Evolutionary conservation across 495 filamentous ascomycete genomes (phyloP).

Genomic region (Durotheca rogersii): DNA sequence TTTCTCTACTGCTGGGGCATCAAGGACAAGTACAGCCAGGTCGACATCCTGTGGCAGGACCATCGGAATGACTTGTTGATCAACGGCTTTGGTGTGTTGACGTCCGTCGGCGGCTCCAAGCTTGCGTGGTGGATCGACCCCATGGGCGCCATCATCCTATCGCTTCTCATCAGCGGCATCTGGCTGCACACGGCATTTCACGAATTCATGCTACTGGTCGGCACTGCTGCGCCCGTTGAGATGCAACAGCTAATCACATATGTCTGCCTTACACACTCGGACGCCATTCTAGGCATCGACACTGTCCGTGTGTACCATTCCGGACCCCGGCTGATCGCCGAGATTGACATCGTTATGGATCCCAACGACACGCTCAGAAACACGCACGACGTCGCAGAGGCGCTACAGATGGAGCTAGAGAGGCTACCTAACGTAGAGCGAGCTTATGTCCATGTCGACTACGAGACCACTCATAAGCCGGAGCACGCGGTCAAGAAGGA

Average conservation of each 20-base stretch:
- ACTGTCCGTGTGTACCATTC: slow-evolving; percentile 92
- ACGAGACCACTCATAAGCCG: slow-evolving; percentile 96
- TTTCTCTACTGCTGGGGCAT: slow-evolving; percentile 93
- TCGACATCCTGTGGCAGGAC: slow-evolving; percentile 90
- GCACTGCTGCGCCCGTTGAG: slow-evolving; percentile 79
- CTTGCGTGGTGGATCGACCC: slow-evolving; percentile 95
- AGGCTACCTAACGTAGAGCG: slow-evolving; percentile 87
- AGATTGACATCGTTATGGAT: slow-evolving; percentile 89
- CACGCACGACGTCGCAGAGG: slow-evolving; percentile 93
- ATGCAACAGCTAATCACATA: slow-evolving; percentile 95
- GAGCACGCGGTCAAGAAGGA: slow-evolving; percentile 61
- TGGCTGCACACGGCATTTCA: slow-evolving; percentile 84
- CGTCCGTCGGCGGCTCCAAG: slow-evolving; percentile 81
- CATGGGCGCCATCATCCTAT: slow-evolving; percentile 83
- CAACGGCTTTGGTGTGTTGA: slow-evolving; percentile 89
- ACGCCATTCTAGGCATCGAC: slow-evolving; percentile 77
- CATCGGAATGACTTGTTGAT: slow-evolving; percentile 87
- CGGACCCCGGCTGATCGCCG: slow-evolving; percentile 84
- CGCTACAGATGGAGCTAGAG: slow-evolving; percentile 92
- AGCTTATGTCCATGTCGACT: slow-evolving; percentile 97
- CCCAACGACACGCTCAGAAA: slow-evolving; percentile 63
- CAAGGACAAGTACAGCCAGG: slow-evolving; percentile 81
- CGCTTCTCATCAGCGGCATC: slow-evolving; percentile 68
- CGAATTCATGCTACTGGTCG: slow-evolving; percentile 89
- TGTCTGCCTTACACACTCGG: slow-evolving; percentile 91